Conservation (phyloP, 805 yeast species). For the Lipomyces yamanashiensis region DNA sequence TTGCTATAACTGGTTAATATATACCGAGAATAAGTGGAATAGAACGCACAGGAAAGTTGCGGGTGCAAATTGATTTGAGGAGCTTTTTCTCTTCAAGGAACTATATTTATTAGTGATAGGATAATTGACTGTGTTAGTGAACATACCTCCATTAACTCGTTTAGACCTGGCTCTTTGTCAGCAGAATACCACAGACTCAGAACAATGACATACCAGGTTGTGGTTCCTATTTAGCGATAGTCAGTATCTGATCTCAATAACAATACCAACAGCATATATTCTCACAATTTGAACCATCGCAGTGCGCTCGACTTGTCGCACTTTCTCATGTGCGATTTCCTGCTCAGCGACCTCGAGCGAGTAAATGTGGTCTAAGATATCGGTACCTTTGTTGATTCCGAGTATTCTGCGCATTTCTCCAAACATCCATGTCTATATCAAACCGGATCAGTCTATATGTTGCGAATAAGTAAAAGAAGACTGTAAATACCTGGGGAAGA, state of each 20-base stretch:
- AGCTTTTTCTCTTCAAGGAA: conserved; percentile 44
- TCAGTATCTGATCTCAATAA: not conserved
- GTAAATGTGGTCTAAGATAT: conserved; percentile 59
- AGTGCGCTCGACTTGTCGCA: conserved; percentile 59
- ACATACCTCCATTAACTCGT: conserved; percentile 48
- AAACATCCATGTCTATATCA: conserved; percentile 13
- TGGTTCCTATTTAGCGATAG: conserved; percentile 36
- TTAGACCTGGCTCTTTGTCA: conserved; percentile 49
- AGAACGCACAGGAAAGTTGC: conserved; percentile 52
- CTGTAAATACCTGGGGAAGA: conserved; percentile 54
- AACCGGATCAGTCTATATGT: not conserved
- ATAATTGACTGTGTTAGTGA: too few species aligned
- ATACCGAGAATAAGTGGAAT: not conserved
- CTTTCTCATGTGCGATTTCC: conserved; percentile 52
- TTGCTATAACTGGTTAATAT: not conserved
- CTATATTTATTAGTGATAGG: conserved; percentile 12
- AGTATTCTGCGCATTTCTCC: conserved; percentile 65
- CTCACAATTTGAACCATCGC: conserved; percentile 61
- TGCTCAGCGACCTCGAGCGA: conserved; percentile 50
- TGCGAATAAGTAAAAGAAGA: not conserved
- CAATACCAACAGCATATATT: not conserved
- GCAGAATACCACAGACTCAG: not conserved
- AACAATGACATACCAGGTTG: conserved; percentile 42
- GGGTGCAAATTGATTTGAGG: conserved; percentile 64
- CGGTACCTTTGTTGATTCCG: conserved; percentile 53